Percentiles rank a stretch among this genome's conserved stretches.
phyloP scores from a whole-genome alignment of 2,329 filamentous ascomycete genomes.

The Fusarium avenaceum region DNA sequence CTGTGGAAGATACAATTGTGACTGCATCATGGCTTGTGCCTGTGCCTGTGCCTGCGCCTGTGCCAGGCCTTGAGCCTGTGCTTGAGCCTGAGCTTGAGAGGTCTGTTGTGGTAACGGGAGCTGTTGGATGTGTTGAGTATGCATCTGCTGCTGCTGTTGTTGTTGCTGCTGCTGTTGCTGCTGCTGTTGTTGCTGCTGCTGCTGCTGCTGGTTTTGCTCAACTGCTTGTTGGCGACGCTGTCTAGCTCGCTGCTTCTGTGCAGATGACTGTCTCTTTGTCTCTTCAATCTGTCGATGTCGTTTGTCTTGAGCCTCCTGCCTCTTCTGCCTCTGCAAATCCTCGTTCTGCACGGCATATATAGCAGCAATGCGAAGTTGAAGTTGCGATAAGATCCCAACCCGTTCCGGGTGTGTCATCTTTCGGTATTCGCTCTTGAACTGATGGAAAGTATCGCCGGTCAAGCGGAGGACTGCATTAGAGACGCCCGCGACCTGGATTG shows the following conservation, averaged over 20 bases:
- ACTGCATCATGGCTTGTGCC: conserved; percentile 48
- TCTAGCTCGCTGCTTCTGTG: conserved; percentile 46
- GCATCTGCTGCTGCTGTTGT: conserved; percentile 42
- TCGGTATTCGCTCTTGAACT: conserved; percentile 60
- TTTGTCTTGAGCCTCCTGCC: conserved; percentile 56
- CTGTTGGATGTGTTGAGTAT: conserved; percentile 45
- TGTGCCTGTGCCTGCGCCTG: conserved; percentile 33
- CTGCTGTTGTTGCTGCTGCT: conserved; percentile 45
- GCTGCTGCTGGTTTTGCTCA: conserved; percentile 47
- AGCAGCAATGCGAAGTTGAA: conserved; percentile 60
- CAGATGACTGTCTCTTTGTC: conserved; percentile 45
- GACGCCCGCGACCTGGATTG: conserved; percentile 58
- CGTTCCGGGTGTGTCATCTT: conserved; percentile 59
- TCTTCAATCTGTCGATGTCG: conserved; percentile 57
- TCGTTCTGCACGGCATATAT: conserved; percentile 62
- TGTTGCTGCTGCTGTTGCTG: conserved; percentile 46
- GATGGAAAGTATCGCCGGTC: conserved; percentile 60
- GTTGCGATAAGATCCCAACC: conserved; percentile 55
- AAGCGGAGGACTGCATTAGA: conserved; percentile 56
- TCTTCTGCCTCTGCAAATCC: conserved; percentile 57
- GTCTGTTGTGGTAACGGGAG: conserved; percentile 46
- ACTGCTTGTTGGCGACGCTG: conserved; percentile 47
- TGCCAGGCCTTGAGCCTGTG: conserved; percentile 35
- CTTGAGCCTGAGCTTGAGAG: conserved; percentile 46
- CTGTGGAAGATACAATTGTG: conserved; percentile 49